Evolutionary conservation across 805 yeast species (phyloP).

Genomic region (Komagataella phaffii): DNA sequence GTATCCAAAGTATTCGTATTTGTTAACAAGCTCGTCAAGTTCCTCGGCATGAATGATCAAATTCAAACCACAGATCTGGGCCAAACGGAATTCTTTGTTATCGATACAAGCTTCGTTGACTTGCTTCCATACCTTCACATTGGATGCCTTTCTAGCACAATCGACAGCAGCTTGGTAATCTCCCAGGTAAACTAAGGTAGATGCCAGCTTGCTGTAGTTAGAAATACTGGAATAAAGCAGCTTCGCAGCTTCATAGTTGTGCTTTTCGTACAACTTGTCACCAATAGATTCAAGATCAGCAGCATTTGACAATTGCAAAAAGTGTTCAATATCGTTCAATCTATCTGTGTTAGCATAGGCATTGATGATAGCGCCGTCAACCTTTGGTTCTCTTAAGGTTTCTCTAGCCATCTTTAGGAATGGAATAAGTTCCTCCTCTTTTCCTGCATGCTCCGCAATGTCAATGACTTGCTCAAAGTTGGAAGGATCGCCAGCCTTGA

Average conservation of each 20-base stretch:
- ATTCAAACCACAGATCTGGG: slow-evolving; percentile 97
- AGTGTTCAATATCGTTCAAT: slow-evolving; percentile 69
- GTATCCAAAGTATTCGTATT: slow-evolving; percentile 83
- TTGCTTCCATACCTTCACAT: slow-evolving; percentile 90
- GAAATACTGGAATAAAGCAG: slow-evolving; percentile 74
- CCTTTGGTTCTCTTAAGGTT: slow-evolving; percentile 76
- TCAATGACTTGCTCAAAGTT: slow-evolving; percentile 89
- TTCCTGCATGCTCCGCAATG: slow-evolving; percentile 90
- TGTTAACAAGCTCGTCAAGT: slow-evolving; percentile 73
- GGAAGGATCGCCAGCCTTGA: slow-evolving; percentile 82
- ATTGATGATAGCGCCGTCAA: slow-evolving; percentile 86
- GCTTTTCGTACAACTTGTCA: slow-evolving; percentile 70
- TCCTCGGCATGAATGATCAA: slow-evolving; percentile 97
- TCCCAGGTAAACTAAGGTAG: slow-evolving; percentile 84
- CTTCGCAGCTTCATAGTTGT: slow-evolving; percentile 88
- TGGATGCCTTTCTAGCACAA: slow-evolving; percentile 96
- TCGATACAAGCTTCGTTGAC: slow-evolving; percentile 95
- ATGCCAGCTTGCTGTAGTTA: slow-evolving; percentile 90
- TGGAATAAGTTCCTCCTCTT: slow-evolving; percentile 83
- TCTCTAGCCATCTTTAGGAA: slow-evolving; percentile 87
- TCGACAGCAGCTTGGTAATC: slow-evolving; percentile 97
- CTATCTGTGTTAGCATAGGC: slow-evolving; percentile 73
- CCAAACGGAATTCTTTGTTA: slow-evolving; percentile 87
- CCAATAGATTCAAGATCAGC: slow-evolving; percentile 90
- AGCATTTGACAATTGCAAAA: slow-evolving; percentile 78